Conservation (phyloP, 768 basidiomycete species). For the Butyriboletus loyo region DNA sequence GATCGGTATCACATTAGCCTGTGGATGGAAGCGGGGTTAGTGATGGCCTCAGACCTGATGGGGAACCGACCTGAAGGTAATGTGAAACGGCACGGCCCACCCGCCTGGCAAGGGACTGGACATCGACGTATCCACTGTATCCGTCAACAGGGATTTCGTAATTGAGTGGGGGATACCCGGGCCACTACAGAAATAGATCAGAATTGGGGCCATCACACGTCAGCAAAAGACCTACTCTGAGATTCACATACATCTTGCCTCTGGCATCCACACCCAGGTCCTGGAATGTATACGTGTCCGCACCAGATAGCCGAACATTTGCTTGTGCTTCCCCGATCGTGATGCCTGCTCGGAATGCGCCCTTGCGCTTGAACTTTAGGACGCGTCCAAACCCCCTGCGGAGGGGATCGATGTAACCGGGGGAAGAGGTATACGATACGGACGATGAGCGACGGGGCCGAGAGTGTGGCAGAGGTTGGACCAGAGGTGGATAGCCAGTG, state of each 20-base stretch:
- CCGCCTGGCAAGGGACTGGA: slow-evolving; percentile 65
- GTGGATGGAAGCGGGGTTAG: slow-evolving; percentile 10
- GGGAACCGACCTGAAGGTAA: slow-evolving; percentile 58
- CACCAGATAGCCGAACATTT: slow-evolving; percentile 55
- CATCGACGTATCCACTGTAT: slow-evolving; percentile 60
- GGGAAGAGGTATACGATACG: slow-evolving; percentile 37
- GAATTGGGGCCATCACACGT: background rate
- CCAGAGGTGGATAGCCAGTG: slow-evolving; percentile 21
- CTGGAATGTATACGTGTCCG: slow-evolving; percentile 59
- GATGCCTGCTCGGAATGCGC: slow-evolving; percentile 60
- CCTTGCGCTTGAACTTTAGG: slow-evolving; percentile 75
- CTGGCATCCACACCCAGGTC: slow-evolving; percentile 64
- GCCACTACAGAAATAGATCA: slow-evolving; percentile 48
- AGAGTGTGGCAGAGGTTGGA: slow-evolving; percentile 19
- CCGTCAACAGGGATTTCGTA: slow-evolving; percentile 73
- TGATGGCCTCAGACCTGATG: background rate
- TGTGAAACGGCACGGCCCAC: slow-evolving; percentile 70
- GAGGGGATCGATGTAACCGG: slow-evolving; percentile 41
- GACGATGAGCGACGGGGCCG: slow-evolving; percentile 39
- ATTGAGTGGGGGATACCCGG: slow-evolving; percentile 64
- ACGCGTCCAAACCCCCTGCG: slow-evolving; percentile 47
- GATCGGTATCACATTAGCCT: slow-evolving; percentile 71
- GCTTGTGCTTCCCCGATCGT: slow-evolving; percentile 68
- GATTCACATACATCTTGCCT: slow-evolving; percentile 56
- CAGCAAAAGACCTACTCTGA: slow-evolving; percentile 48